phyloP scores from a whole-genome alignment of 2,329 filamentous ascomycete genomes.

The Aspergillus brasiliensis region DNA sequence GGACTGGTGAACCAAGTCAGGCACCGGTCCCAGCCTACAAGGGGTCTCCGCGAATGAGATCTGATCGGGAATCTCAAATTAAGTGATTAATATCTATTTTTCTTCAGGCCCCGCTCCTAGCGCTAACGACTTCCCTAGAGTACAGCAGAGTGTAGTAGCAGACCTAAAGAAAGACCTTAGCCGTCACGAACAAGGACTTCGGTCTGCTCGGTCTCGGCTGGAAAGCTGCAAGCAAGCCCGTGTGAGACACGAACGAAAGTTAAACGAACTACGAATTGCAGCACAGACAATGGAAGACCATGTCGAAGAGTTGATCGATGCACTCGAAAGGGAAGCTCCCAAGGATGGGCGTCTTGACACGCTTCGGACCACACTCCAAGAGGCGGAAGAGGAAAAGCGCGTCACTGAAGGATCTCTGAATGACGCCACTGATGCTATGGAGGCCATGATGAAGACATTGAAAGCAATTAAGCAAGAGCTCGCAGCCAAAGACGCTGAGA shows the following conservation, averaged over 20 bases:
- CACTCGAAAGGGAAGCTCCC: constrained; percentile 58
- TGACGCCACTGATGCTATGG: constrained; percentile 52
- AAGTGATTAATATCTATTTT: constrained; percentile 35
- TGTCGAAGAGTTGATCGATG: constrained; percentile 68
- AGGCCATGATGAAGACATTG: constrained; percentile 44
- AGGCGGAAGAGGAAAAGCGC: constrained; percentile 54
- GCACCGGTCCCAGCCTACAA: constrained; percentile 56
- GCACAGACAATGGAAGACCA: constrained; percentile 63
- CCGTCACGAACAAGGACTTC: constrained; percentile 54
- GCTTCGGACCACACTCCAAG: constrained; percentile 60
- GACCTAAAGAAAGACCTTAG: constrained; percentile 59
- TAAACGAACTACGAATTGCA: constrained; percentile 55
- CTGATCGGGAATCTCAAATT: constrained; percentile 71
- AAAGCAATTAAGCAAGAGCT: constrained; percentile 40
- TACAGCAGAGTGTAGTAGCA: constrained; percentile 51
- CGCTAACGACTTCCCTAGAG: constrained; percentile 26
- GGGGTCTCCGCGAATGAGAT: constrained; percentile 72
- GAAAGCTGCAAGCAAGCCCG: constrained; percentile 55
- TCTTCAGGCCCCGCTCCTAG: constrained; percentile 2
- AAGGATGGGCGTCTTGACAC: constrained; percentile 67
- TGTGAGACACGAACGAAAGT: constrained; percentile 51
- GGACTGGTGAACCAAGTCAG: constrained; percentile 52
- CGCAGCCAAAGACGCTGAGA: constrained; percentile 34
- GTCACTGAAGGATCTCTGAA: constrained; percentile 48
- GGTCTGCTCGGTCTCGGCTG: constrained; percentile 51